Conservation (phyloP, 2,329 filamentous ascomycete species). For the Canariomyces notabilis region DNA sequence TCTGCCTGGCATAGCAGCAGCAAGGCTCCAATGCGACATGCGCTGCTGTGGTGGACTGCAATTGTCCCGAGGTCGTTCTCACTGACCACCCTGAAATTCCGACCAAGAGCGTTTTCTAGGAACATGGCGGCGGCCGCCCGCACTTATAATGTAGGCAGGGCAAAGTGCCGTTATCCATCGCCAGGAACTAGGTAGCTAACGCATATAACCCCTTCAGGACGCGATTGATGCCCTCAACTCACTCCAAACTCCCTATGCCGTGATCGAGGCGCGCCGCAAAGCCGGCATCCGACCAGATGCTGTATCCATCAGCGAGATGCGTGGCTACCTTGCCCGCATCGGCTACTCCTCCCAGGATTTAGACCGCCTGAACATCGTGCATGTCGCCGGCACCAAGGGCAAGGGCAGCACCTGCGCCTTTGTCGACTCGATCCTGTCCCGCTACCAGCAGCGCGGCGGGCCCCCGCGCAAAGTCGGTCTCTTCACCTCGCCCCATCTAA, state of each 20-base stretch:
- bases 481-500: conserved; percentile 65
- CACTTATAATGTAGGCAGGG: conserved; percentile 16
- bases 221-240: conserved; percentile 63
- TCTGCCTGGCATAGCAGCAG: neutral
- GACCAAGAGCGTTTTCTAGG: neutral
- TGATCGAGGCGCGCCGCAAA: conserved; percentile 72
- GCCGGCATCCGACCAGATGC: conserved; percentile 68
- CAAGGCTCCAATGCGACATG: conserved; percentile 14
- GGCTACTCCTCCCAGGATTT: conserved; percentile 62
- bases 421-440: conserved; percentile 55
- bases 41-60: conserved; percentile 10
- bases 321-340: conserved; percentile 68
- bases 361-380: conserved; percentile 59
- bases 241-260: conserved; percentile 80
- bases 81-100: neutral
- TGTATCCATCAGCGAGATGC: conserved; percentile 73
- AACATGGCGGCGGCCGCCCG: conserved; percentile 11
- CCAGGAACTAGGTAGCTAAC: neutral
- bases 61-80: conserved; percentile 8
- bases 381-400: conserved; percentile 72
- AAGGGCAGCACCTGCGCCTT: conserved; percentile 71
- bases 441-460: conserved; percentile 37
- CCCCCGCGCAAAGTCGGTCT: conserved; percentile 50
- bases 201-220: conserved; percentile 50
- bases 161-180: neutral